phyloP scores from a whole-genome alignment of 192 early-diverging fungal genomes.

The Dimargaris cristalligena region DNA sequence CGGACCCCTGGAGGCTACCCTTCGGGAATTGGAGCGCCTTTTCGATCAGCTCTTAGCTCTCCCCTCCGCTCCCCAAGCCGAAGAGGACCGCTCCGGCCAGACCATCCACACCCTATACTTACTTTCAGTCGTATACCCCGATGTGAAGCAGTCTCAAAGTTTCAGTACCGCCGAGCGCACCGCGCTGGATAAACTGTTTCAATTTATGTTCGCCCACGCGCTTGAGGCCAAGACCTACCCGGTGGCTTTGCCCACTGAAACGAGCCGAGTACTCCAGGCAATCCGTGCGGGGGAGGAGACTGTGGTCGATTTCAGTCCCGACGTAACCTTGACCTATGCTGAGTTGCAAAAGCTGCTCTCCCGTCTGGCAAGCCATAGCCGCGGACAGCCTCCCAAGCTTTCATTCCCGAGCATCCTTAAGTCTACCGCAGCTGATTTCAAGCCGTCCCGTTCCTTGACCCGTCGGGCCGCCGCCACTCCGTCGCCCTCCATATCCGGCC shows the following conservation, averaged over 20 bases:
- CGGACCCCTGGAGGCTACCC: background rate
- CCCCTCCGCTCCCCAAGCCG: slow-evolving; percentile 15
- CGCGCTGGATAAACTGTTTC: background rate
- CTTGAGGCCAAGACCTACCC: background rate
- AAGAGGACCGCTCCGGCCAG: background rate
- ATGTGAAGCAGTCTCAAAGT: background rate
- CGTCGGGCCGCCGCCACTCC: too few relatives aligned
- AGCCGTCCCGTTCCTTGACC: background rate
- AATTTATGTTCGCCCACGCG: background rate
- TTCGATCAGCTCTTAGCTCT: background rate
- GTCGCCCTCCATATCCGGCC: too few relatives aligned
- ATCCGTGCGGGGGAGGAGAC: background rate
- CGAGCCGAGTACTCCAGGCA: background rate
- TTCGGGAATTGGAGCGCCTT: background rate
- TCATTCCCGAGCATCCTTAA: background rate
- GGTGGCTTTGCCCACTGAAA: background rate
- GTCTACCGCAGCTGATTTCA: background rate
- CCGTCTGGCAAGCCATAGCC: background rate
- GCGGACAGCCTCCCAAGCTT: background rate
- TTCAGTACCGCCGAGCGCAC: background rate
- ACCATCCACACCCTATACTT: background rate
- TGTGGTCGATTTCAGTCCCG: background rate
- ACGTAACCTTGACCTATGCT: background rate
- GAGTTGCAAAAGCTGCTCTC: background rate
- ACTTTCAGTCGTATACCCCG: background rate